These are phyloP conservation scores for Mortierella sp. DNA, from an alignment of 371 early-diverging fungal species.

Conservation along the genomic window DNA sequence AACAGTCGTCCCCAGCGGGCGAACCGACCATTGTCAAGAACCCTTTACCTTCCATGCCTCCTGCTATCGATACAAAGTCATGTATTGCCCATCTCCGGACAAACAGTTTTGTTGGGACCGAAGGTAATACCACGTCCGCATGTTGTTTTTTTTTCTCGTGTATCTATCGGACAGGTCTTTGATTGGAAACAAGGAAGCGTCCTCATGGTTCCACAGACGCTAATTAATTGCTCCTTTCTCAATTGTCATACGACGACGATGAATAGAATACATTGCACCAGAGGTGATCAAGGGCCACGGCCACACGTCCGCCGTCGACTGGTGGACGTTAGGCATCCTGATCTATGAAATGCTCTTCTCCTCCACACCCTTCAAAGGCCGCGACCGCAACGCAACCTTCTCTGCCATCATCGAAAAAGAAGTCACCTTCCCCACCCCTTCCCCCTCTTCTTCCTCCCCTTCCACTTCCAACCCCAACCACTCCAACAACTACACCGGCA, in stretches of 20 bases:
- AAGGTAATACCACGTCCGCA: conserved; percentile 64
- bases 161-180: not conserved
- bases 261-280: conserved; percentile 94
- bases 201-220: not conserved
- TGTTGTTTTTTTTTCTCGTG: no score
- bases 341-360: conserved; percentile 97
- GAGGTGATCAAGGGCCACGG: conserved; percentile 95
- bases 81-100: conserved; percentile 91
- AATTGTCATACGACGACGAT: not conserved
- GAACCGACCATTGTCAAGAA: conserved; percentile 83
- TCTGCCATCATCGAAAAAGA: conserved; percentile 85
- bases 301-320: conserved; percentile 95
- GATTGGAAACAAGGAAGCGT: not conserved
- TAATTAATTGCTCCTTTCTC: not conserved
- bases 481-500: conserved; percentile 60
- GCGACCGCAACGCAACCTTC: conserved; percentile 88
- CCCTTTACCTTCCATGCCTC: conserved; percentile 66
- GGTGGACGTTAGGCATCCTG: conserved; percentile 99
- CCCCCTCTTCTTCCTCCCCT: not conserved
- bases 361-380: conserved; percentile 96
- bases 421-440: conserved; percentile 70
- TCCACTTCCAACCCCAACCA: not conserved
- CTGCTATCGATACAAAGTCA: conserved; percentile 86
- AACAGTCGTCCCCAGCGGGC: conserved; percentile 85
- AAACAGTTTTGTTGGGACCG: conserved; percentile 98